phyloP scores from a whole-genome alignment of 148 eudicot species.

The Silene conica region DNA sequence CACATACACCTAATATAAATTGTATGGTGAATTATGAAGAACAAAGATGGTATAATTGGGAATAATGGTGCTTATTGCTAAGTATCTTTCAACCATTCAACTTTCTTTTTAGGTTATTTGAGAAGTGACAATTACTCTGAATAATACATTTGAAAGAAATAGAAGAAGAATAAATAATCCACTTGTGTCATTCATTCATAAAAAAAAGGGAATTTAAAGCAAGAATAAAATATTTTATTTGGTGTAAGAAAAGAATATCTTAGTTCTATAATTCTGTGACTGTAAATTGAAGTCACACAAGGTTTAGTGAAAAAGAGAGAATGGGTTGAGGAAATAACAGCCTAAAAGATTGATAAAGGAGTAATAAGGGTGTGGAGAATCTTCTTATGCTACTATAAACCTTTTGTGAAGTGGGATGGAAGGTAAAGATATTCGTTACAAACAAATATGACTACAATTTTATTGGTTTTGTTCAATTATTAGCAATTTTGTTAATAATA shows the following conservation, averaged over 20 bases:
- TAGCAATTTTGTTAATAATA: too few relatives aligned
- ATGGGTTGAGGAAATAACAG: constrained; percentile 13
- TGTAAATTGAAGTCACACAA: constrained; percentile 43
- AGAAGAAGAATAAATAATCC: constrained; percentile 53
- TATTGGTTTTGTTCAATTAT: neutral
- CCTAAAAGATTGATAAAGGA: constrained; percentile 53
- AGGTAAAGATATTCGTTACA: constrained; percentile 61
- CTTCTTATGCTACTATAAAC: constrained; percentile 56
- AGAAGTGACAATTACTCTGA: constrained; percentile 39
- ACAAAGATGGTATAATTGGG: constrained; percentile 13
- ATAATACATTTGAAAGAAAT: constrained; percentile 27
- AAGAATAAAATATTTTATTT: constrained; percentile 48
- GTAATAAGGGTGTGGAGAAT: constrained; percentile 40
- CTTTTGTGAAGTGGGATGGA: constrained; percentile 81
- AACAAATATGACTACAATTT: neutral
- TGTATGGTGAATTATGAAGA: constrained; percentile 4
- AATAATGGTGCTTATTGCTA: constrained; percentile 36
- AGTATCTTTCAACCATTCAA: constrained; percentile 61
- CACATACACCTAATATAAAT: constrained; percentile 4
- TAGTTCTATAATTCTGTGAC: constrained; percentile 51
- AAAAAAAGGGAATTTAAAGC: constrained; percentile 1
- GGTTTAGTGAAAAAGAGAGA: constrained; percentile 26
- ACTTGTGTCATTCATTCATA: constrained; percentile 38
- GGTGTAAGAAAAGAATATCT: constrained; percentile 44
- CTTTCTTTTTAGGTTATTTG: constrained; percentile 40